Evolutionary conservation across 257 asterid genomes (phyloP), one percentile per base, ranked within the genome.

Genomic region (Petunia axillaris): DNA sequence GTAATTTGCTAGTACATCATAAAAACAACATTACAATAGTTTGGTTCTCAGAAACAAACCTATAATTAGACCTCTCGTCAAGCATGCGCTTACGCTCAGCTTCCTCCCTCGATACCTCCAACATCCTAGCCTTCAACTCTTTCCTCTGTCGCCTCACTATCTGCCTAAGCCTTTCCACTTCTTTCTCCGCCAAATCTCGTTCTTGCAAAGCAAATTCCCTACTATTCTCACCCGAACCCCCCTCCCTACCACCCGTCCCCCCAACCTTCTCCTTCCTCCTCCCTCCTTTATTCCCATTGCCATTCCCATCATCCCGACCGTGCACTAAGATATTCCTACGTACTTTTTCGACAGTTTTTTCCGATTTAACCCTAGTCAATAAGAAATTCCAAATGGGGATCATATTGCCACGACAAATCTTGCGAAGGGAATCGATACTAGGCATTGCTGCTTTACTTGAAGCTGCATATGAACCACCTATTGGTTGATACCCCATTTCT

Each of bases 101-200:
- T 87, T 96, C 99, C 89, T 96, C 99, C 79, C 95, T 91, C 25
- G 98, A 91, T 46, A 96, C 97, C 91, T 96, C 98, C 78, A 94
- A 66, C 97, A 96, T 96, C 90, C 92, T 90, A 15, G 92, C 88
- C 87, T 96, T 96, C 87, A 96, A 84, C 89, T 94, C 98, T 92
- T 92, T 96, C 44, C 99, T 86, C 87, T 96, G 98, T 79, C 97
- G 91, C 89, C 98, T 89, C 83, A 94, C 91, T 76, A 89, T 84
- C 90, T 94, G 98, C 89, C 99, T 90, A 89, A 96, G 84, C 90
- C 93, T 96, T 86, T 96, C 99, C 76, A 94, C 98, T 83, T 94
- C 99, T 90, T 94, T 94, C 91, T 96, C 98, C 57, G 99, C 99
- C 89, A 85, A 35, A 68, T 96, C 98, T 78, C 98, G 91, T 88